These are phyloP conservation scores for Lenzites betulinus DNA, from an alignment of 768 basidiomycete species.

Conservation along the genomic window DNA sequence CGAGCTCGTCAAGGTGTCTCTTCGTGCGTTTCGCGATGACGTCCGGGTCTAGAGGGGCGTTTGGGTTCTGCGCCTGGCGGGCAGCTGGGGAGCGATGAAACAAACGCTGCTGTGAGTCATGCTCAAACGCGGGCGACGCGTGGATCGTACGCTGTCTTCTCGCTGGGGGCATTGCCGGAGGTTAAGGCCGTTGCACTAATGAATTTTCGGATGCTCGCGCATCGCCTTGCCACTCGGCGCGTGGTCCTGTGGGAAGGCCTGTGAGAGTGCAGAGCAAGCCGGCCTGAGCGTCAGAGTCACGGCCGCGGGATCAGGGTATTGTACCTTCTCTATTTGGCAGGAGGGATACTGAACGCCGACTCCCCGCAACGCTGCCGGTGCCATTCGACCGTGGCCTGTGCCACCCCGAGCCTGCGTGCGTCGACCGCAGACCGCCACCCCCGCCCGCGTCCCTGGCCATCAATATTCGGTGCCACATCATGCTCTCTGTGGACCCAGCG, in stretches of 20 bases:
- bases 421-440: background rate
- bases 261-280: background rate
- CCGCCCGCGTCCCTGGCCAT: no score
- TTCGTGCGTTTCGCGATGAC: constrained; percentile 74
- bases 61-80: constrained; percentile 49
- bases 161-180: constrained; percentile 10
- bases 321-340: background rate
- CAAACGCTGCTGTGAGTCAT: constrained; percentile 1
- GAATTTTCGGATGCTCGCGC: background rate
- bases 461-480: no score
- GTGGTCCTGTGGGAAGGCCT: background rate
- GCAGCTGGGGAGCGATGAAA: constrained; percentile 37
- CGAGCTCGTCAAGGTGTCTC: constrained; percentile 82
- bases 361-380: background rate
- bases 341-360: constrained; percentile 10
- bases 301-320: background rate
- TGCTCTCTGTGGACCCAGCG: background rate
- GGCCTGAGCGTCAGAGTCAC: background rate
- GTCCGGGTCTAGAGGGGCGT: constrained; percentile 51
- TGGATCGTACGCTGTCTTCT: constrained; percentile 14
- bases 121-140: background rate
- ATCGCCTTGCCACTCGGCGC: constrained; percentile 1
- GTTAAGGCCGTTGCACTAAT: background rate
- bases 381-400: background rate
- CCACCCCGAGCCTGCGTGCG: background rate